Conservation (phyloP, 2,329 filamentous ascomycete genomes). For the Gnomoniopsis smithogilvyi region DNA sequence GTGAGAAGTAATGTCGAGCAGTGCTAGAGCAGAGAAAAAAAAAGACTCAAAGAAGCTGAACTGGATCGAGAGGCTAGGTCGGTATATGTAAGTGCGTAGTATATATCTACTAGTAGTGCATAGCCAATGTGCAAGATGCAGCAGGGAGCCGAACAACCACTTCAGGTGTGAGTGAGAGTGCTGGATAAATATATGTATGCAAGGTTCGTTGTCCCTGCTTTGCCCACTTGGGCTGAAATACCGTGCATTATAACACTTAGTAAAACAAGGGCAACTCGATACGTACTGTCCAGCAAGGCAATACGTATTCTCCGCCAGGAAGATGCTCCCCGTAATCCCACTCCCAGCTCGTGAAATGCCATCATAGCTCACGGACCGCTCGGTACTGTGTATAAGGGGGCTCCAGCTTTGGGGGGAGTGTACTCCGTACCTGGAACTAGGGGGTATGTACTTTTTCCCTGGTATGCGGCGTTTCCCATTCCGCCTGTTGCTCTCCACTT, state of each 20-base stretch:
- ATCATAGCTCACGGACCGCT: not conserved
- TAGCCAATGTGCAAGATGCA: conserved; percentile 15
- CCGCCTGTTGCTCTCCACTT: not conserved
- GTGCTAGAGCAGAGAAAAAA: not conserved
- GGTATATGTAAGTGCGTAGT: conserved; percentile 8
- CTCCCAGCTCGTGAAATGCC: not conserved
- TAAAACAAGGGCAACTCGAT: not conserved
- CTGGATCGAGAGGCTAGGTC: conserved; percentile 1
- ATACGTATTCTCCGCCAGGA: not conserved
- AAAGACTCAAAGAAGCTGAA: not conserved
- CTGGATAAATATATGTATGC: conserved; percentile 5
- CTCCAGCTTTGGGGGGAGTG: not conserved
- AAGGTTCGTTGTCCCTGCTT: conserved; percentile 11
- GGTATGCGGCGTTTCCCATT: not conserved
- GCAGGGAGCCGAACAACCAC: not conserved
- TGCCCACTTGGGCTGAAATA: conserved; percentile 19
- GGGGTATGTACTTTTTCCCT: not conserved
- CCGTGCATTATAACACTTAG: conserved; percentile 1
- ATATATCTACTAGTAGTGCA: conserved; percentile 3
- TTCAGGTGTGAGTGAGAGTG: not conserved
- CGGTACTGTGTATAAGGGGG: not conserved
- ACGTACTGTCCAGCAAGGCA: not conserved
- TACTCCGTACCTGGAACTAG: not conserved
- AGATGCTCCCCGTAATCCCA: not conserved
- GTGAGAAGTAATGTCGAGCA: not conserved